Percentiles rank a stretch among this genome's conserved stretches.
Conservation (phyloP, 2,329 filamentous ascomycete species). For the Aspergillus spinulosporus region DNA sequence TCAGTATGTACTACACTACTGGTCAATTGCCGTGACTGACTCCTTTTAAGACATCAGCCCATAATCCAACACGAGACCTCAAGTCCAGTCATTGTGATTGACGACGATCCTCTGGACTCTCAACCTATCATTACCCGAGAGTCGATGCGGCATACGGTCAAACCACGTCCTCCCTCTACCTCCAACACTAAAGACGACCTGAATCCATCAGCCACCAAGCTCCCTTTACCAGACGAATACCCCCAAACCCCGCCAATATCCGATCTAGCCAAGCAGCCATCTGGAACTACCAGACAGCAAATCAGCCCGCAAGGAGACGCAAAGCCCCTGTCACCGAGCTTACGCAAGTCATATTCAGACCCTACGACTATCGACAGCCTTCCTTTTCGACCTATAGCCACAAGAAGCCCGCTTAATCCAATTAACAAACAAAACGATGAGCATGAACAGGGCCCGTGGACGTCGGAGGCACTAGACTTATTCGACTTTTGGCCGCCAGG, state of each 20-base stretch:
- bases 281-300: background rate
- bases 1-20: conserved; percentile 31
- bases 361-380: conserved; percentile 19
- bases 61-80: background rate
- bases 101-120: background rate
- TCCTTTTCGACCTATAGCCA: conserved; percentile 19
- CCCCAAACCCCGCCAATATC: background rate
- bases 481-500: conserved; percentile 48
- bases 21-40: conserved; percentile 5
- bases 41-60: background rate
- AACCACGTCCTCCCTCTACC: background rate
- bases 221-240: background rate
- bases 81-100: conserved; percentile 1
- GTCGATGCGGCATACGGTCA: background rate
- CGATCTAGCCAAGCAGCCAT: background rate
- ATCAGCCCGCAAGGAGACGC: background rate
- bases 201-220: too few species aligned
- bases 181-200: background rate
- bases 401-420: conserved; percentile 21
- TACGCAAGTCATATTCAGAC: conserved; percentile 41
- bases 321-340: conserved; percentile 15
- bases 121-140: background rate
- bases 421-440: conserved; percentile 25
- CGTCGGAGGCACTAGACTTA: conserved; percentile 43
- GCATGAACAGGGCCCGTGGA: conserved; percentile 43